Conservation (phyloP, 164 flowering plant species). For the Chimonanthus salicifolius region DNA sequence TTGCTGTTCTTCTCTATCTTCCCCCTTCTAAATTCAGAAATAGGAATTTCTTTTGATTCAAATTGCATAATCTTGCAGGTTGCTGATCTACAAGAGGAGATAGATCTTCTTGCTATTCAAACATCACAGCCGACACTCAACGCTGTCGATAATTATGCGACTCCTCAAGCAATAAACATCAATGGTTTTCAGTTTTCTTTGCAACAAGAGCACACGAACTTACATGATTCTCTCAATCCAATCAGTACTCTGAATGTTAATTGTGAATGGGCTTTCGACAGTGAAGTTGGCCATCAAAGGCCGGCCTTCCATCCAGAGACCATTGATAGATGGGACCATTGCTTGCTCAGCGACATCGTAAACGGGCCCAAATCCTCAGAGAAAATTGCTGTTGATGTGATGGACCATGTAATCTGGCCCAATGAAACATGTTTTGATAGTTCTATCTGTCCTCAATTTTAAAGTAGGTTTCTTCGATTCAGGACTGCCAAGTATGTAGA, state of each 20-base stretch:
- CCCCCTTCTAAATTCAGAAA: neutral
- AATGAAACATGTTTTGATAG: constrained; percentile 5
- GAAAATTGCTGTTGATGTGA: constrained; percentile 9
- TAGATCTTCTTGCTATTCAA: constrained; percentile 40
- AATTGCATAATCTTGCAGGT: constrained; percentile 35
- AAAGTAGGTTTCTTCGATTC: neutral
- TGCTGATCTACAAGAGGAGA: constrained; percentile 53
- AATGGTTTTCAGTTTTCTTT: constrained; percentile 11
- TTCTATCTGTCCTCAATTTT: neutral
- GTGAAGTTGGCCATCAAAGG: constrained; percentile 13
- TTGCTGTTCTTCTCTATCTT: neutral
- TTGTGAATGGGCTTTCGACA: neutral
- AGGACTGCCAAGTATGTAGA: neutral
- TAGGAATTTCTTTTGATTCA: too few species aligned
- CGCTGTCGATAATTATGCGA: neutral
- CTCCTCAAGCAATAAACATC: neutral
- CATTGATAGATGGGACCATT: constrained; percentile 9
- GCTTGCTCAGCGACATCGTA: constrained; percentile 7
- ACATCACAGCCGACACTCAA: constrained; percentile 16
- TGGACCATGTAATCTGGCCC: constrained; percentile 14
- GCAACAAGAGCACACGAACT: constrained; percentile 15
- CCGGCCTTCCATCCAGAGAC: constrained; percentile 14
- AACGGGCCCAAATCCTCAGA: constrained; percentile 8
- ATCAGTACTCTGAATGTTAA: neutral
- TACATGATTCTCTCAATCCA: constrained; percentile 11